Evolutionary conservation across 2,329 filamentous ascomycete genomes (phyloP).

Genomic region (Fusarium sulawesiense): DNA sequence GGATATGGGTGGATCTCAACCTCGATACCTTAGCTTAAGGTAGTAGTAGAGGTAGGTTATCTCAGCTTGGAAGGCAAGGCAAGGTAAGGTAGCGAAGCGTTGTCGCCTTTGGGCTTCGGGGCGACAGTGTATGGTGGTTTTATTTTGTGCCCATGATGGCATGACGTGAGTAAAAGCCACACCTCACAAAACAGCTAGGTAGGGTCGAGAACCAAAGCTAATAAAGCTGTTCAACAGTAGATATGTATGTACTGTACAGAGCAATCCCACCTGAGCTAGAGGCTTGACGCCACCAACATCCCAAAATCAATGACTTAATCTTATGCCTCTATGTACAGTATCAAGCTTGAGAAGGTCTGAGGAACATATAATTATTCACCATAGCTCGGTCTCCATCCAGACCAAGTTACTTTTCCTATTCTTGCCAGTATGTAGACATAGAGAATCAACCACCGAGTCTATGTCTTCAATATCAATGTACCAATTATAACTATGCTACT

Average conservation of each 20-base stretch:
- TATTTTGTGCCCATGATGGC: background rate
- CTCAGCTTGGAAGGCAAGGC: background rate
- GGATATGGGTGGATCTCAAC: slow-evolving; percentile 28
- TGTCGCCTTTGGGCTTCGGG: background rate
- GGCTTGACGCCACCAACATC: slow-evolving; percentile 13
- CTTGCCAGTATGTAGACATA: background rate
- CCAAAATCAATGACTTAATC: slow-evolving; percentile 29
- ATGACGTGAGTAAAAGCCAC: background rate
- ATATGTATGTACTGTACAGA: background rate
- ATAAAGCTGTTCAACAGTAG: background rate
- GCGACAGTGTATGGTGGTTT: slow-evolving; percentile 7
- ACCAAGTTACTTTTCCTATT: background rate
- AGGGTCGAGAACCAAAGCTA: background rate
- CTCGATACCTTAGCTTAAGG: background rate
- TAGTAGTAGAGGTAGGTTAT: background rate
- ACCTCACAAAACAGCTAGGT: background rate
- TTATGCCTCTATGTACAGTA: background rate
- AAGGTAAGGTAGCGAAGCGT: background rate
- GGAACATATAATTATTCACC: background rate
- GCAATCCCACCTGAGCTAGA: background rate
- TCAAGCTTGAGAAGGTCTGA: background rate
- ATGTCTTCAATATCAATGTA: background rate
- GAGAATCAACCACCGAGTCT: background rate
- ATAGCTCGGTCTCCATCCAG: background rate
- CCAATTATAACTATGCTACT: background rate